These are phyloP conservation scores for Emericellopsis terricola DNA, from an alignment of 495 filamentous ascomycete species.

Conservation along the genomic window DNA sequence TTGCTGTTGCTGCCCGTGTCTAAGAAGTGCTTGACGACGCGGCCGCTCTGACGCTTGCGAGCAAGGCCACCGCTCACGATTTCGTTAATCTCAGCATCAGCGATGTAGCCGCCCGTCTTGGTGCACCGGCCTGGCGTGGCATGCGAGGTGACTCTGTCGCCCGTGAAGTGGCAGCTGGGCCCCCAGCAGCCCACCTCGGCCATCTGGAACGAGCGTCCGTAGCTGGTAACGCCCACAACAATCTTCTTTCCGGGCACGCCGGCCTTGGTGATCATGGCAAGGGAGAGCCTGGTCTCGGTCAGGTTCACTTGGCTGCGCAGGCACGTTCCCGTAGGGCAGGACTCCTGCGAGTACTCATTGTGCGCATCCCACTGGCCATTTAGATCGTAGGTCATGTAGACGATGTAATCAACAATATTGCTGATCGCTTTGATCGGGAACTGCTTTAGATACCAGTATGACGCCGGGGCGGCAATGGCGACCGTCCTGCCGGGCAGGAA, in stretches of 20 bases:
- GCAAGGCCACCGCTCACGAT: too few relatives aligned
- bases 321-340: conserved; percentile 20
- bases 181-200: conserved; percentile 8
- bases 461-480: conserved; percentile 13
- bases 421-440: conserved; percentile 10
- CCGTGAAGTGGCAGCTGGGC: conserved; percentile 8
- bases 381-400: conserved; percentile 16
- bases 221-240: conserved; percentile 18
- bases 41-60: too few relatives aligned
- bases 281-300: conserved; percentile 20
- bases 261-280: conserved; percentile 33
- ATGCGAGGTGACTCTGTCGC: conserved; percentile 3
- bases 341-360: conserved; percentile 3
- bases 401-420: conserved; percentile 12
- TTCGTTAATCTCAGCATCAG: conserved; percentile 16
- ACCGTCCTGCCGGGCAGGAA: conserved; percentile 9
- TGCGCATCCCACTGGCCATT: conserved; percentile 10
- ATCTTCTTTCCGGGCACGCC: conserved; percentile 23
- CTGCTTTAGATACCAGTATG: conserved; percentile 9
- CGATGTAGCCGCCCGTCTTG: conserved; percentile 14
- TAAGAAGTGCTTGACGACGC: conserved; percentile 3
- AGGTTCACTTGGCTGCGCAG: conserved; percentile 23
- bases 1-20: conserved; percentile 10
- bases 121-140: conserved; percentile 19
- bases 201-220: conserved; percentile 22